These are phyloP conservation scores for Cicer bijugum DNA, from an alignment of 306 rosid genomes.

Conservation along the genomic window DNA sequence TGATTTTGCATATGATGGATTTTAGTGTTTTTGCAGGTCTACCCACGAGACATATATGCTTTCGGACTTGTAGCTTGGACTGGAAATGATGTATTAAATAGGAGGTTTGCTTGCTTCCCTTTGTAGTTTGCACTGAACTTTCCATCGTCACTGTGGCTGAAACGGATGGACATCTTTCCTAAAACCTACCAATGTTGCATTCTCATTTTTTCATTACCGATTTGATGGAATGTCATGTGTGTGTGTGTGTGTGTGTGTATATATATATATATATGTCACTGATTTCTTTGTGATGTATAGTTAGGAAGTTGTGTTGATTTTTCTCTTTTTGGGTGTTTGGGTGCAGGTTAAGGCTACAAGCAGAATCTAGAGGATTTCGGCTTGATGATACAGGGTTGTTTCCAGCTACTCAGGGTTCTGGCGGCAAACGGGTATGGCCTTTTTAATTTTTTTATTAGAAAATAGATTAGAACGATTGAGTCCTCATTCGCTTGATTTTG, in stretches of 20 bases:
- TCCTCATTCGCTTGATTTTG: conserved; percentile 30
- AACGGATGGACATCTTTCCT: neutral
- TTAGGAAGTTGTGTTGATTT: neutral
- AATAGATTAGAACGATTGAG: neutral
- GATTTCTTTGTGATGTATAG: conserved; percentile 9
- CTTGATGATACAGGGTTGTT: conserved; percentile 91
- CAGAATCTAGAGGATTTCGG: conserved; percentile 89
- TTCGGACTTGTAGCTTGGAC: conserved; percentile 91
- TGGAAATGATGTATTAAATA: conserved; percentile 87
- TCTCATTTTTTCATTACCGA: neutral
- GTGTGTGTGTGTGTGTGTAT: neutral
- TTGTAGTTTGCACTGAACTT: conserved; percentile 17
- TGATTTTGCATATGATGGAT: conserved; percentile 7
- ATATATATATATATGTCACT: neutral
- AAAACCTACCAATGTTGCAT: neutral
- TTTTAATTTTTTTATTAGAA: too few relatives aligned
- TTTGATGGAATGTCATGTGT: neutral
- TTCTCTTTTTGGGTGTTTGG: conserved; percentile 11
- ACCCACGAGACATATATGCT: conserved; percentile 83
- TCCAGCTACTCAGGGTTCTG: conserved; percentile 71
- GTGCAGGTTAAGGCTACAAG: conserved; percentile 80
- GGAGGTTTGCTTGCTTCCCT: conserved; percentile 63
- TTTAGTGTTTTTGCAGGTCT: conserved; percentile 60
- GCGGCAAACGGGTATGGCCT: conserved; percentile 65
- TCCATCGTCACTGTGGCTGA: neutral